A percentile compares a stretch with the other conserved stretches of the same genome.
phyloP scores from a whole-genome alignment of 345 rosid species.

The thale cress (Arabidopsis thaliana) region DNA sequence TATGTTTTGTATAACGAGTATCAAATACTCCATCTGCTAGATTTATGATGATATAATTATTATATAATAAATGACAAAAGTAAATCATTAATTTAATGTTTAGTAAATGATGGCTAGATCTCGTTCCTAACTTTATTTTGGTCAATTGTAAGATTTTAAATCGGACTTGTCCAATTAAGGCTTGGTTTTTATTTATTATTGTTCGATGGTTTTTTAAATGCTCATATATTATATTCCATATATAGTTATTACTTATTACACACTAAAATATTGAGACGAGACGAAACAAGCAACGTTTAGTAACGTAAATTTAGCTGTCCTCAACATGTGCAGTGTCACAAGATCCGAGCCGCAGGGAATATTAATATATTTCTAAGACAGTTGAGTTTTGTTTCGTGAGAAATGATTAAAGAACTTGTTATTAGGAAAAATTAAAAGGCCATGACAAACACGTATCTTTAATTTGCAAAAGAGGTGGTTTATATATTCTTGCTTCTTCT shows the following conservation, averaged over 20 bases:
- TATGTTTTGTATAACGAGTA: neutral
- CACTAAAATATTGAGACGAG: slow-evolving; percentile 11
- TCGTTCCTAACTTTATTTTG: slow-evolving; percentile 14
- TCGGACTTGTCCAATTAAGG: neutral
- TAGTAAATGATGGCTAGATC: neutral
- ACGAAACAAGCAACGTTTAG: slow-evolving; percentile 29
- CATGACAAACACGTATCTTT: neutral
- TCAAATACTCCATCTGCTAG: neutral
- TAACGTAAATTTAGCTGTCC: slow-evolving; percentile 41
- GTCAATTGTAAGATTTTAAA: neutral
- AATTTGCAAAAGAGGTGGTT: slow-evolving; percentile 12
- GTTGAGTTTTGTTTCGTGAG: slow-evolving; percentile 18
- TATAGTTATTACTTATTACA: neutral
- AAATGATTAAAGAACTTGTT: neutral
- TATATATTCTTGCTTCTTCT: neutral
- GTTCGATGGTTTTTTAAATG: neutral
- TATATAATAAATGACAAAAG: neutral
- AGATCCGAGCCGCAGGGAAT: slow-evolving; percentile 29
- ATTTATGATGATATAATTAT: neutral
- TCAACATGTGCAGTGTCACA: slow-evolving; percentile 44
- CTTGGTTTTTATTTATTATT: neutral
- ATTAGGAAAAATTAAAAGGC: neutral
- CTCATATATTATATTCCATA: too few relatives aligned
- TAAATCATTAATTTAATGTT: neutral
- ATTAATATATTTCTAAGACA: neutral